Evolutionary conservation across 495 filamentous ascomycete genomes (phyloP).

Genomic region (Acidomyces sp.): DNA sequence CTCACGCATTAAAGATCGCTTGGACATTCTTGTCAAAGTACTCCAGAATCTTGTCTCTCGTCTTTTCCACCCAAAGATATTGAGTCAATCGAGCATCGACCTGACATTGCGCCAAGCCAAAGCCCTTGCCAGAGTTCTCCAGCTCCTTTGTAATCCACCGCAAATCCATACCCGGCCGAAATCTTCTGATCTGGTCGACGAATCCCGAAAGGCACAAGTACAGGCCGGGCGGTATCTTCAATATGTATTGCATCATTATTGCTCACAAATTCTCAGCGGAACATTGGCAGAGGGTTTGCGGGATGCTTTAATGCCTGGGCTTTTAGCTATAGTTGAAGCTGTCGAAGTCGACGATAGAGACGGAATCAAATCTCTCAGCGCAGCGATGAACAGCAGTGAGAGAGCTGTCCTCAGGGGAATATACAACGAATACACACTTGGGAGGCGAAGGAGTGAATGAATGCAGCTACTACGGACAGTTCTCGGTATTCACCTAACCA

Average conservation of each 20-base stretch:
- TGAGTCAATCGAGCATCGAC: slow-evolving; percentile 8
- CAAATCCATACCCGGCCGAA: slow-evolving; percentile 42
- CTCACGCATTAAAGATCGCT: slow-evolving; percentile 53
- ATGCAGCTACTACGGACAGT: too few relatives aligned
- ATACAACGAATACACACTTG: slow-evolving; percentile 40
- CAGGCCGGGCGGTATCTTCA: slow-evolving; percentile 65
- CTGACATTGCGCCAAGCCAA: slow-evolving; percentile 41
- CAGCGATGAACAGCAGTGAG: slow-evolving; percentile 52
- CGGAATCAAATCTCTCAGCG: slow-evolving; percentile 50
- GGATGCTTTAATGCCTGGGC: slow-evolving; percentile 53
- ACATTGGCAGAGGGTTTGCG: slow-evolving; percentile 46
- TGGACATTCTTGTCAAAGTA: slow-evolving; percentile 51
- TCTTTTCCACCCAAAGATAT: slow-evolving; percentile 42
- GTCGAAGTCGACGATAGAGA: slow-evolving; percentile 56
- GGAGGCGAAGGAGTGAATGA: too few relatives aligned
- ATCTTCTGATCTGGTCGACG: slow-evolving; percentile 47
- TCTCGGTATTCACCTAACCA: too few relatives aligned
- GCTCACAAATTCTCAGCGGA: slow-evolving; percentile 48
- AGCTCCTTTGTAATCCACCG: slow-evolving; percentile 65
- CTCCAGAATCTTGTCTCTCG: slow-evolving; percentile 51
- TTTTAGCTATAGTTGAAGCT: slow-evolving; percentile 58
- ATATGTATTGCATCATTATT: slow-evolving; percentile 58
- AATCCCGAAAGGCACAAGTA: slow-evolving; percentile 60
- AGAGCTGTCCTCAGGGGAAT: slow-evolving; percentile 59
- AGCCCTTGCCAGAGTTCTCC: slow-evolving; percentile 57